phyloP scores from a whole-genome alignment of 1,284 basidiomycete species.

The Apiotrichum laibachii region DNA sequence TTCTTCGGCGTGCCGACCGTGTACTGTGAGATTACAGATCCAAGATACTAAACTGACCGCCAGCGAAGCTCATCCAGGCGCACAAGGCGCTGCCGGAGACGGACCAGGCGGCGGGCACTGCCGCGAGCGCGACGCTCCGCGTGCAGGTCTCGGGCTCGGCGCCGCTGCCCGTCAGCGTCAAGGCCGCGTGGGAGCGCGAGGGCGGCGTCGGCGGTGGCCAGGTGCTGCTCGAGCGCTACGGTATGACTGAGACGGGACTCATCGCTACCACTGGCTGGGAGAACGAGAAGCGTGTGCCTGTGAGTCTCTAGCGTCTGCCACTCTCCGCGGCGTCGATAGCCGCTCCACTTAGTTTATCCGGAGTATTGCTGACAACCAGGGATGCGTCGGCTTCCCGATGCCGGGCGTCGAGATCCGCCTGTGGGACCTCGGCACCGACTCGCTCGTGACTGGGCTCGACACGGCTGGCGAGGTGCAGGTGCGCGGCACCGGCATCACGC shows the following conservation, averaged over 20 bases:
- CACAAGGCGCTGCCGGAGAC: constrained; percentile 24
- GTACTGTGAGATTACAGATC: constrained; percentile 24
- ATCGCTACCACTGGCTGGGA: constrained; percentile 45
- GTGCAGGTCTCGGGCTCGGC: constrained; percentile 46
- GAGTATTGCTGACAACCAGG: constrained; percentile 15
- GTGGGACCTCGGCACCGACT: constrained; percentile 28
- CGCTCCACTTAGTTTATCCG: background rate
- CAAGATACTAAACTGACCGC: background rate
- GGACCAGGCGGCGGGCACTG: constrained; percentile 26
- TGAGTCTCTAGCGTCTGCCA: constrained; percentile 8
- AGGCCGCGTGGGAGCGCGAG: constrained; percentile 35
- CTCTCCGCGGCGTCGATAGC: too few relatives aligned
- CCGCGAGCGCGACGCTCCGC: constrained; percentile 36
- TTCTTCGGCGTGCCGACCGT: constrained; percentile 41
- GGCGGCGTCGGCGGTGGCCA: constrained; percentile 42
- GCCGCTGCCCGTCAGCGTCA: constrained; percentile 42
- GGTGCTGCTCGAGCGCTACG: constrained; percentile 45
- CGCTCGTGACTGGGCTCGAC: constrained; percentile 22
- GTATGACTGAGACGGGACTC: constrained; percentile 50
- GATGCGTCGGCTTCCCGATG: constrained; percentile 43
- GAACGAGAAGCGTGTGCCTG: constrained; percentile 34
- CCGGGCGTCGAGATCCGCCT: constrained; percentile 40
- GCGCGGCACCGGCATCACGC: constrained; percentile 38
- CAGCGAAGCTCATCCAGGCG: constrained; percentile 32
- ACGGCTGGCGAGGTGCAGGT: constrained; percentile 43